Conservation (phyloP, 208 protist genomes). For the Angomonas ambiguus region DNA sequence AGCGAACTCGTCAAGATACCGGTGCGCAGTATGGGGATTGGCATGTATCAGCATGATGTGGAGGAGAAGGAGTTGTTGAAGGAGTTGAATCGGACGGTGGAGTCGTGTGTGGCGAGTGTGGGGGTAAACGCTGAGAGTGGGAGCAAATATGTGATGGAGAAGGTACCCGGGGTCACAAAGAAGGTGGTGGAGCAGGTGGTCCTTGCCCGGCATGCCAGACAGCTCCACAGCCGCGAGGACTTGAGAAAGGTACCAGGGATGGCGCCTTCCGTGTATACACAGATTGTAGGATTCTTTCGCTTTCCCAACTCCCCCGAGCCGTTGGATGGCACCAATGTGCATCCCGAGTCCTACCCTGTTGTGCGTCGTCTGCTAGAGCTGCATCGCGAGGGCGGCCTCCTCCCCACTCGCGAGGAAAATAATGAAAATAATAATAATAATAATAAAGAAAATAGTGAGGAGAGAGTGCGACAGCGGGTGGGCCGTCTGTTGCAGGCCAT, state of each 20-base stretch:
- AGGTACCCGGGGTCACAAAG: constrained; percentile 70
- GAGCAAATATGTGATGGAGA: constrained; percentile 76
- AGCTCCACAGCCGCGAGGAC: constrained; percentile 67
- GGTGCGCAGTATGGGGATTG: constrained; percentile 83
- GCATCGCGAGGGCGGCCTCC: constrained; percentile 19
- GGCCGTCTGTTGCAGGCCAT: constrained; percentile 16
- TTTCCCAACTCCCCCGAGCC: constrained; percentile 83
- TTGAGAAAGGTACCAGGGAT: constrained; percentile 71
- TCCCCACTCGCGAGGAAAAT: not conserved
- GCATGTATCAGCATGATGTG: constrained; percentile 91
- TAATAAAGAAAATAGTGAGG: not conserved
- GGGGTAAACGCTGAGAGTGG: constrained; percentile 76
- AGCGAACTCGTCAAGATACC: constrained; percentile 89
- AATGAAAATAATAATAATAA: not conserved
- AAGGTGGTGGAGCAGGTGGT: constrained; percentile 75
- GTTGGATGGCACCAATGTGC: constrained; percentile 78
- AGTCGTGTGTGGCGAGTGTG: constrained; percentile 72
- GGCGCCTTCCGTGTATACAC: constrained; percentile 62
- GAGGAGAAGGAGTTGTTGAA: constrained; percentile 52
- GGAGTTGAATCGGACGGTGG: constrained; percentile 54
- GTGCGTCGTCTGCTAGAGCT: constrained; percentile 39
- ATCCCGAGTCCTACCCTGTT: constrained; percentile 76
- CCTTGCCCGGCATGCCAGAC: constrained; percentile 45
- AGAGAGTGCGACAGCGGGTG: not conserved
- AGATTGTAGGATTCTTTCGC: constrained; percentile 84